Base-by-base conservation (phyloP, 108 stramenopile species). In the Cyclotella baltica region DNA sequence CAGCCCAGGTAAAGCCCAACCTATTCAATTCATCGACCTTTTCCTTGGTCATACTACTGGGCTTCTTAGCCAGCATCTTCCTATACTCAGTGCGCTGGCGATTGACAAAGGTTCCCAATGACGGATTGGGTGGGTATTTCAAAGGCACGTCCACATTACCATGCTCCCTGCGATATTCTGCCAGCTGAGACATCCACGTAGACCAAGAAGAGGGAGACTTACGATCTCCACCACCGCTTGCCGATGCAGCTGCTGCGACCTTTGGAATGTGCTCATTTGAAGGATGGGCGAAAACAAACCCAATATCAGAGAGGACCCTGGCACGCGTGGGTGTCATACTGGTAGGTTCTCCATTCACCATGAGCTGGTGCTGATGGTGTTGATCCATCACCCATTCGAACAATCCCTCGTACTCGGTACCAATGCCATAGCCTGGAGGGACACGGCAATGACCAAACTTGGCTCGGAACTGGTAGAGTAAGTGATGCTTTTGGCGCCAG, bases 41-140 rank as follows among this genome's bases (percentile, higher is more conserved):
- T 33, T 64, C 62, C 22, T 22, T 38, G 10, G 70, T 77, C 81
- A 82, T 65, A 58, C 76, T 82, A 47, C 59, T 51, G 25, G 76
- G 48, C 22, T 82, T 82, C 20, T 71, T 71, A 23, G 53, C 70
- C 34, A 55, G 62, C 62, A 77, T 72, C 76, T 82, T 82, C 10
- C 71, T 62, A 34, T 66, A 63, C 62, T 82, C 81, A 20, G 37
- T 66, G 47, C 81, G 70, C 55, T 82, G 81, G 10, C 71, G 63
- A 52, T 77, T 77, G 31, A 82, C 81, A 61, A 82, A 82, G 0
- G 71, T 72, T 19, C 81, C 81, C 8, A 82, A 53, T 19, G 76
- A 72, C n/a, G 70, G 81, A 30, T 77, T 77, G 13, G 81, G 63
- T 57, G 77, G 70, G 52, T 82, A 82, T 62, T 82, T 82, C n/a